These are phyloP conservation scores for Delphinella strobiligena DNA, from an alignment of 2,329 filamentous ascomycete genomes.

Conservation along the genomic window DNA sequence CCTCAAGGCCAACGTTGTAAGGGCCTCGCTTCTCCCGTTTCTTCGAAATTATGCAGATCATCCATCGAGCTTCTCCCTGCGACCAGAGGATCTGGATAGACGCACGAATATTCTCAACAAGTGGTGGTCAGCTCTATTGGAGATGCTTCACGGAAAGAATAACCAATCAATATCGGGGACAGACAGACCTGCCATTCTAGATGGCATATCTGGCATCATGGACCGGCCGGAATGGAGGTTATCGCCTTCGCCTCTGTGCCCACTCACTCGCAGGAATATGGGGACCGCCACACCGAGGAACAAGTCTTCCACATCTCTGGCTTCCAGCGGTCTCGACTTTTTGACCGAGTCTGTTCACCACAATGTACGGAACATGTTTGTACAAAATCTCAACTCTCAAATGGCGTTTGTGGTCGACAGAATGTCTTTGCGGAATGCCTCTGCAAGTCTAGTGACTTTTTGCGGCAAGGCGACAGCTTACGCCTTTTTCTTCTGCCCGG, in stretches of 20 bases:
- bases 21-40: conserved; percentile 63
- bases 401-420: conserved; percentile 82
- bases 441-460: conserved; percentile 59
- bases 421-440: conserved; percentile 66
- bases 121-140: conserved; percentile 78
- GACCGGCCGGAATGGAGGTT: conserved; percentile 78
- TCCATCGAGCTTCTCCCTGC: conserved; percentile 51
- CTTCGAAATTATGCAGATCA: conserved; percentile 58
- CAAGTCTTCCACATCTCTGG: conserved; percentile 46
- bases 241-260: conserved; percentile 54
- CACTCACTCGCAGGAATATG: conserved; percentile 44
- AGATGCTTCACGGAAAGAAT: conserved; percentile 65
- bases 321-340: conserved; percentile 52
- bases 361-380: conserved; percentile 79
- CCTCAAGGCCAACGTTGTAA: conserved; percentile 64
- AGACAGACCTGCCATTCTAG: conserved; percentile 70
- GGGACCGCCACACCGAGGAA: conserved; percentile 32
- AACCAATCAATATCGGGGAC: conserved; percentile 69
- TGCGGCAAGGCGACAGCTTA: conserved; percentile 85
- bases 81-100: conserved; percentile 72
- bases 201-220: conserved; percentile 73
- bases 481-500: conserved; percentile 85
- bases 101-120: conserved; percentile 71
- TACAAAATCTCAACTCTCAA: conserved; percentile 68
- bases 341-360: conserved; percentile 68